These are phyloP conservation scores for Penicillium thymicola DNA, from an alignment of 2,329 filamentous ascomycete species.

Conservation along the genomic window DNA sequence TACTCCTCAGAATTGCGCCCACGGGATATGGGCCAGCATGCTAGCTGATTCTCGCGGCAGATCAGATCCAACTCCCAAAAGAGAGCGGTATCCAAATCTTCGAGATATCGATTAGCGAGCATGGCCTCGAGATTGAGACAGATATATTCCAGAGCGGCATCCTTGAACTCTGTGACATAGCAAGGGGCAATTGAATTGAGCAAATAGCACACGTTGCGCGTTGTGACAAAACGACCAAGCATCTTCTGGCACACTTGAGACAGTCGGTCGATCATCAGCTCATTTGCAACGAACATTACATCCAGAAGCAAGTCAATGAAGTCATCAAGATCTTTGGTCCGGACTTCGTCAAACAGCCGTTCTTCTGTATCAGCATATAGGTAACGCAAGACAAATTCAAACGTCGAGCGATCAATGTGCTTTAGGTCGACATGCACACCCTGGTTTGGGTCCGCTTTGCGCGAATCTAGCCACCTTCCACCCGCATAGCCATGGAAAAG, in stretches of 20 bases:
- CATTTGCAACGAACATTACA: conserved; percentile 84
- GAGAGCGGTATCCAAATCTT: conserved; percentile 82
- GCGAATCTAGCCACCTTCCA: conserved; percentile 76
- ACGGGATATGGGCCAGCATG: conserved; percentile 71
- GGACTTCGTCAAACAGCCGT: conserved; percentile 76
- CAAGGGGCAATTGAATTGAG: conserved; percentile 84
- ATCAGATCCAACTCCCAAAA: conserved; percentile 74
- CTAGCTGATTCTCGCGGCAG: conserved; percentile 77
- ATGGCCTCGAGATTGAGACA: conserved; percentile 88
- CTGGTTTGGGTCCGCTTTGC: conserved; percentile 52
- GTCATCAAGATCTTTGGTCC: conserved; percentile 69
- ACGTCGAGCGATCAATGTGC: conserved; percentile 71
- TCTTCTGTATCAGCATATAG: conserved; percentile 80
- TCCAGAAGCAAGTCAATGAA: conserved; percentile 88
- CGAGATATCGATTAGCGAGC: conserved; percentile 81
- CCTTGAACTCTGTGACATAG: conserved; percentile 79
- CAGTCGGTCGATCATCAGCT: conserved; percentile 89
- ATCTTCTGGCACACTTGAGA: conserved; percentile 85
- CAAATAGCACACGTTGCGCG: conserved; percentile 78
- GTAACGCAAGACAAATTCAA: conserved; percentile 73
- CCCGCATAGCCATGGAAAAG: conserved; percentile 84
- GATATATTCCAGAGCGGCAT: conserved; percentile 83
- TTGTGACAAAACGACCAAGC: conserved; percentile 78
- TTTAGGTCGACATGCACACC: conserved; percentile 72
- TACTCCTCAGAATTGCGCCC: conserved; percentile 66